Base-by-base conservation (phyloP, 2,329 filamentous ascomycete species). In the Xylaria sp. region DNA sequence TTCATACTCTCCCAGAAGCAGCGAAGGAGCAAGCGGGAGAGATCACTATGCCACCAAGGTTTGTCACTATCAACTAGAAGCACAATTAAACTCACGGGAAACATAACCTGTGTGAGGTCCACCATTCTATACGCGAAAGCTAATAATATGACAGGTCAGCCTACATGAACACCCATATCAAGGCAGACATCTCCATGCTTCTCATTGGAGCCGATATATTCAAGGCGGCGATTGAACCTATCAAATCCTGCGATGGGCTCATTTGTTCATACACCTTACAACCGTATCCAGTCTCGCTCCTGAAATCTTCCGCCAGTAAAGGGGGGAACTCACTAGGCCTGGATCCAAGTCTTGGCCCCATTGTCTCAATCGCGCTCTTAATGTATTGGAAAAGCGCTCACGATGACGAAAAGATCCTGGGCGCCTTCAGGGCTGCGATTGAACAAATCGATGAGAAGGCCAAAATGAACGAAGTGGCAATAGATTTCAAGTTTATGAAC, bases 401-500 rank as follows among this genome's bases (percentile, higher is more conserved):
- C 29, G 70, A 71, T 44, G 69, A 71, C 29, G 61, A 69, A 8
- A 55, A 25, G 18, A 62, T 69, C 47, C 13, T 68, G 0, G 54
- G 53, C 1, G n/a, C 67, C 1, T 55, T 63, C 23, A 55, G 48
- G 18, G 44, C 5, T 2, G 55, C 40, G 12, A 21, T 68, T 3
- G 65, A 62, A 12, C 55, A 61, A n/a, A 61, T 69, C 1, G 44
- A 65, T 18, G 54, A 32, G 18, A n/a, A 63, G 21, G 50, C 50
- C 12, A 23, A 23, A 18, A 23, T 13, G 3, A 40, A 10, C 16
- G 54, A 55, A 2, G 13, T 55, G 35, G n/a, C 25, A 12, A n/a
- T 71, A 3, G 27, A 27, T 2, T 72, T 64, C 54, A 63, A 42
- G 16, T 73, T 69, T 25, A 50, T 74, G 37, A 75, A 73, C 66